A percentile compares a stretch with the other conserved stretches of the same genome.
phyloP scores from a whole-genome alignment of 371 early-diverging fungal species.

The Haplosporangium sp. region DNA sequence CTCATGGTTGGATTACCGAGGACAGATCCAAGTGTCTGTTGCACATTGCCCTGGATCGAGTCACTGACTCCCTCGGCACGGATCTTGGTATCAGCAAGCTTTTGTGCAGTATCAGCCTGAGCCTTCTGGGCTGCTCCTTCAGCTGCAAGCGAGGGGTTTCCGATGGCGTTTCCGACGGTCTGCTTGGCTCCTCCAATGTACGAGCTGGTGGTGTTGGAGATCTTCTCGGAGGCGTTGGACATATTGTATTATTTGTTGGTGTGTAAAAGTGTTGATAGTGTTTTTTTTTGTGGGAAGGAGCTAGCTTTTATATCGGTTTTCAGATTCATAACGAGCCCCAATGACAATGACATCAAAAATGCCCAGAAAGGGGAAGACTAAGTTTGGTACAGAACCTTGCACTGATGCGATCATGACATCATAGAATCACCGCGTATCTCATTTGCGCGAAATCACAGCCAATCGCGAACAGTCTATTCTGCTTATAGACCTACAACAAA shows the following conservation, averaged over 20 bases:
- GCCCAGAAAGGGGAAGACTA: too few relatives aligned
- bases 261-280: not conserved
- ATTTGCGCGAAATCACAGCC: too few relatives aligned
- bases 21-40: slow-evolving; percentile 56
- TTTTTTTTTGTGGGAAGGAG: too few relatives aligned
- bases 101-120: slow-evolving; percentile 31
- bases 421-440: too few relatives aligned
- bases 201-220: not conserved
- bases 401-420: too few relatives aligned
- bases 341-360: too few relatives aligned
- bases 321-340: too few relatives aligned
- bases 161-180: slow-evolving; percentile 24
- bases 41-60: slow-evolving; percentile 53
- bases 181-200: slow-evolving; percentile 46
- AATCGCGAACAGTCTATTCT: too few relatives aligned
- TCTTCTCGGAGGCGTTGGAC: slow-evolving; percentile 14
- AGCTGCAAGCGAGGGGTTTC: slow-evolving; percentile 29
- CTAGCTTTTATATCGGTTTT: too few relatives aligned
- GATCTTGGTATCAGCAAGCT: slow-evolving; percentile 31
- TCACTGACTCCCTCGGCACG: slow-evolving; percentile 44
- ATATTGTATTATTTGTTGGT: not conserved
- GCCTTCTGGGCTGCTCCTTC: slow-evolving; percentile 33
- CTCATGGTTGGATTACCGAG: slow-evolving; percentile 55
- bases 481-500: too few relatives aligned
- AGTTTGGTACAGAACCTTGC: too few relatives aligned